These are phyloP conservation scores for Chamaecrista fasciculata DNA, from an alignment of 306 rosid species.

Conservation along the genomic window DNA sequence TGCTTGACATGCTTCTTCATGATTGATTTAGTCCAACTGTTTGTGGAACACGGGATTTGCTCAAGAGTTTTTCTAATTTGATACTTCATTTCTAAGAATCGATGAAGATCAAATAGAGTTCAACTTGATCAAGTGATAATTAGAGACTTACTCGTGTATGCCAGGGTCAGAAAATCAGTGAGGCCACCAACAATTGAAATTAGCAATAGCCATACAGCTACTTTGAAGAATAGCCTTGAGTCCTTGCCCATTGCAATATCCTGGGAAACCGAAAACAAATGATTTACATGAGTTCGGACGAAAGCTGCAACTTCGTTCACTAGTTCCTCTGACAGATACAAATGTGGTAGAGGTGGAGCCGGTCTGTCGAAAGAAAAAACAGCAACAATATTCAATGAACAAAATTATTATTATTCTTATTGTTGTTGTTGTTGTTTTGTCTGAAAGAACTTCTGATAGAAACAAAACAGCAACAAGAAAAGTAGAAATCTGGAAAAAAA, in stretches of 20 bases:
- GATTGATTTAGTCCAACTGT: background rate
- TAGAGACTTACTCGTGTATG: slow-evolving; percentile 66
- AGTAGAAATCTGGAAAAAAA: too few species aligned
- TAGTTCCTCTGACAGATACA: slow-evolving; percentile 82
- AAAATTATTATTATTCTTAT: too few species aligned
- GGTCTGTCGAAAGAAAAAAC: slow-evolving; percentile 60
- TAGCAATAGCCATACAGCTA: slow-evolving; percentile 64
- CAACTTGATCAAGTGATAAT: slow-evolving; percentile 10
- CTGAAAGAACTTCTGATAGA: background rate
- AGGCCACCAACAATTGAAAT: slow-evolving; percentile 71
- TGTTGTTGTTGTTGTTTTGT: background rate
- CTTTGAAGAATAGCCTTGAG: slow-evolving; percentile 79
- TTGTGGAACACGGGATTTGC: background rate
- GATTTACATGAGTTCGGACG: slow-evolving; percentile 53
- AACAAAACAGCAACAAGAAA: background rate
- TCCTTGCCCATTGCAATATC: slow-evolving; percentile 74
- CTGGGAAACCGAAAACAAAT: slow-evolving; percentile 66
- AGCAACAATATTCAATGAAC: too few species aligned
- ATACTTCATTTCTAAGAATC: slow-evolving; percentile 9
- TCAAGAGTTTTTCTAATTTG: background rate
- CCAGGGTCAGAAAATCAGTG: slow-evolving; percentile 80
- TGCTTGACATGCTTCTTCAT: background rate
- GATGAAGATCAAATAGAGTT: background rate
- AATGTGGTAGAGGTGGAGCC: slow-evolving; percentile 85
- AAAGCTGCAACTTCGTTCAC: slow-evolving; percentile 61